These are phyloP conservation scores for Plicaturopsis crispa DNA, from an alignment of 768 basidiomycete species.

Conservation along the genomic window DNA sequence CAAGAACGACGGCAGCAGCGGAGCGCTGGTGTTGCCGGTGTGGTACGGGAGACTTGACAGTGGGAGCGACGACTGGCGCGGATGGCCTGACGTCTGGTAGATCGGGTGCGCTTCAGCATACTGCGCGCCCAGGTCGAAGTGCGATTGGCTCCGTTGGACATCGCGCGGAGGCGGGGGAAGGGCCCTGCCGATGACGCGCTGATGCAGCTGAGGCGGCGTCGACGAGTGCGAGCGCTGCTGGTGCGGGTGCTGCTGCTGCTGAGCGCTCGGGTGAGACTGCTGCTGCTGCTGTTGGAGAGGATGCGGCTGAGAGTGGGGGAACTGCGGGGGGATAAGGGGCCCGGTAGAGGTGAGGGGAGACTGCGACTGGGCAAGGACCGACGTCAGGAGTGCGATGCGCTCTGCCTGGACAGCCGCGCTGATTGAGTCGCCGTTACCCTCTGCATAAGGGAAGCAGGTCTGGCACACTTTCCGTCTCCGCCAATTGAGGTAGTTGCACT, in stretches of 20 bases:
- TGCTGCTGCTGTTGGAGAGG: slow-evolving; percentile 38
- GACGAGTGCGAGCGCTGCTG: slow-evolving; percentile 34
- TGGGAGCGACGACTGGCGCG: slow-evolving; percentile 30
- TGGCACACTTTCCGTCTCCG: slow-evolving; percentile 83
- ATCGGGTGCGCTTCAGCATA: slow-evolving; percentile 45
- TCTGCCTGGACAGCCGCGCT: slow-evolving; percentile 81
- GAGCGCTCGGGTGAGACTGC: slow-evolving; percentile 9
- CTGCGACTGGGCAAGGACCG: slow-evolving; percentile 59
- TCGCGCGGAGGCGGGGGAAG: slow-evolving; percentile 24
- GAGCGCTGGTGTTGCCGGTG: slow-evolving; percentile 22
- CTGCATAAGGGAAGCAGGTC: slow-evolving; percentile 85
- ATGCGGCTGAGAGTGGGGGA: slow-evolving; percentile 33
- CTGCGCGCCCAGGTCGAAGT: slow-evolving; percentile 37
- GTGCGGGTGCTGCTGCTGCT: slow-evolving; percentile 11
- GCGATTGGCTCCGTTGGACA: slow-evolving; percentile 47
- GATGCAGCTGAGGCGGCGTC: slow-evolving; percentile 37
- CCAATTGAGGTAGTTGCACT: slow-evolving; percentile 88
- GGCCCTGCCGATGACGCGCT: slow-evolving; percentile 28
- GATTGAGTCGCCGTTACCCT: slow-evolving; percentile 84
- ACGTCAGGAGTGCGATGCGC: slow-evolving; percentile 72
- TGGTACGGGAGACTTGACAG: slow-evolving; percentile 28
- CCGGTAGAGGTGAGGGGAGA: slow-evolving; percentile 15
- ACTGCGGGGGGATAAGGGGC: slow-evolving; percentile 12
- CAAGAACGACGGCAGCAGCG: slow-evolving; percentile 70
- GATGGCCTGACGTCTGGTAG: slow-evolving; percentile 55